Percentiles rank a stretch among this genome's conserved stretches.
phyloP scores from a whole-genome alignment of 495 filamentous ascomycete species.

The Aspergillus funiculosus region DNA sequence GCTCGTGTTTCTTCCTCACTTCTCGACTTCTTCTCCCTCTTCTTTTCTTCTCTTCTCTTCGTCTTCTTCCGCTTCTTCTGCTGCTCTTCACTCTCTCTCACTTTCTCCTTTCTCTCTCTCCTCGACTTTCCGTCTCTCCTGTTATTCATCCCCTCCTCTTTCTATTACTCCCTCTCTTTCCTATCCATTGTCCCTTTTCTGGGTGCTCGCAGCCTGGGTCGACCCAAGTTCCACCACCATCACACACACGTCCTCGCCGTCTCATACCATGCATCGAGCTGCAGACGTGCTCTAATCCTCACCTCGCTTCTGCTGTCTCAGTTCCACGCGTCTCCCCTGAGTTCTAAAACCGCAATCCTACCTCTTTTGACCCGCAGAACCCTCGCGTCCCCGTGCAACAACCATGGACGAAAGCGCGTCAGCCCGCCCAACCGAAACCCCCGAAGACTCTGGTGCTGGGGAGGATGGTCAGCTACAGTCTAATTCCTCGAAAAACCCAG shows the following conservation, averaged over 20 bases:
- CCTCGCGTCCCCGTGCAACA: conserved; percentile 21
- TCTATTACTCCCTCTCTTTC: background rate
- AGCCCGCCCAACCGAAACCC: conserved; percentile 29
- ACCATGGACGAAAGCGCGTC: conserved; percentile 25
- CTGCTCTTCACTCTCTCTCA: conserved; percentile 3
- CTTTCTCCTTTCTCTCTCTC: conserved; percentile 1
- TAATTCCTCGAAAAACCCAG: conserved; percentile 32
- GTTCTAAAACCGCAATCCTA: too few species aligned
- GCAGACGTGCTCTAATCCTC: conserved; percentile 14
- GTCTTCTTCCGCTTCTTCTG: conserved; percentile 5
- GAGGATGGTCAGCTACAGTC: conserved; percentile 31
- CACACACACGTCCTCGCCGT: conserved; percentile 1
- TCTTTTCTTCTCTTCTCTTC: conserved; percentile 6
- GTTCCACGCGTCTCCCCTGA: conserved; percentile 6
- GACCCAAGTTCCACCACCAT: background rate
- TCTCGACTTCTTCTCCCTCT: conserved; percentile 7
- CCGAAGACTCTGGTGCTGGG: conserved; percentile 47
- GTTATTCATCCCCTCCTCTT: conserved; percentile 2
- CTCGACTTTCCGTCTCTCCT: background rate
- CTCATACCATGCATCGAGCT: conserved; percentile 23
- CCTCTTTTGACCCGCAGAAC: conserved; percentile 2
- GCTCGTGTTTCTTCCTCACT: conserved; percentile 11
- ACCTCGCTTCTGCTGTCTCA: conserved; percentile 5
- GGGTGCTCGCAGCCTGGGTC: background rate
- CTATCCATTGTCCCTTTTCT: conserved; percentile 2